Base-by-base conservation (phyloP, 1,284 basidiomycete species). In the Rhizopogon hawkerae region DNA sequence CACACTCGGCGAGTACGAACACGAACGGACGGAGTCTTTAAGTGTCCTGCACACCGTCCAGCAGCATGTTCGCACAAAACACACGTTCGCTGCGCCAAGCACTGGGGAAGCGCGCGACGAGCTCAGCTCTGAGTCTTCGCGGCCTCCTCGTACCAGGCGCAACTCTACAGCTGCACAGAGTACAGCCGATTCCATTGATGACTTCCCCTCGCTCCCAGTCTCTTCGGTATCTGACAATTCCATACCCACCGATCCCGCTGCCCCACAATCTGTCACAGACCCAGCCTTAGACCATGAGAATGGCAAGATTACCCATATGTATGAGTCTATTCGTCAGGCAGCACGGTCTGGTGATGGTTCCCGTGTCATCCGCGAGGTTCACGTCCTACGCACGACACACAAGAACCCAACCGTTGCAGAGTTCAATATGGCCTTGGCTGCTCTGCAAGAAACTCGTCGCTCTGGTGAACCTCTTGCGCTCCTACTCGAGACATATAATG, bases 401-500 rank as follows among this genome's bases (percentile, higher is more conserved):
- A 16, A 48, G 10, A 35, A 46, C 1, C 57, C 64, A 10, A 59
- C 61, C 9, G 60, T 77, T 11, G 57, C 62, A 10, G 76, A 83
- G 5, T 92, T 83, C 72, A 92, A 92, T 59, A 63, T 67, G 16
- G 83, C 82, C 10, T 67, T 93, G 38, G 59, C 73, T 3, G 81
- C 79, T 0, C 65, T 92, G 1, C 59, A 74, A 23, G 54, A 62
- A 2, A 69, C 76, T 33, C 77, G 86, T 50, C 49, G 56, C 16
- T 54, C 61, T 10, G 82, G 81, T 11, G 75, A 81, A 55, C 77
- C 81, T 3, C 73, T 90, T 35, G 69, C 73, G 0, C 63, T 76
- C 35, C 69, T 92, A 43, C 67, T 89, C 53, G 78, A 83, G 50
- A 74, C 81, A 3, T 95, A 95, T 72, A 81, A 88, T 58, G 74